Evolutionary conservation across 1,284 basidiomycete genomes (phyloP), one percentile per base, ranked within the genome.

Genomic region (Boletus holoroseus): DNA sequence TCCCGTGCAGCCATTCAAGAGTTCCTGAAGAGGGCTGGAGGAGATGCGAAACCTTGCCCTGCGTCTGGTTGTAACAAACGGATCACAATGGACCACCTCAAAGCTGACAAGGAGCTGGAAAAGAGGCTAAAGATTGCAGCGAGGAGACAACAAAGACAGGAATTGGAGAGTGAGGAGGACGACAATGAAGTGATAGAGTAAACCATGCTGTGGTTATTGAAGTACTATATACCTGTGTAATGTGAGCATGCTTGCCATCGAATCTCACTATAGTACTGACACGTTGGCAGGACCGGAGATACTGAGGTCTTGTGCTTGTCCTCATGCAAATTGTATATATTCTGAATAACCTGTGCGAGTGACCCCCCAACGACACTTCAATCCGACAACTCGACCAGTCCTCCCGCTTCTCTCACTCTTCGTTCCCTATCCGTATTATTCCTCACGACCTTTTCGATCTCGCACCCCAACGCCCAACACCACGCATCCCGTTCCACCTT

Each of bases 401-500:
- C 73, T 3, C 85, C 86, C 7, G 73, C 73, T 49, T 78, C 75
- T 63, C 83, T 75, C 56, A 86, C 63, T 60, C 64, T 75, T 41
- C 69, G 71, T 63, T 88, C 86, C 58, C 84, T 72, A 13, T 76
- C 76, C 61, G 58, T 72, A 58, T 78, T 76, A n/a, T 67, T 68
- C 62, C 84, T 71, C 46, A 78, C 76, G 7, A 86, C 67, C 67
- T 81, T 85, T 68, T 94, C 91, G 51, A 93, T 89, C 71, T 92
- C 90, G 47, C 76, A 77, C 57, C 85, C 87, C 58, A 94, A 69
- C 15, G 87, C 88, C 81, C 87, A 91, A 61, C 89, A 90, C 91
- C 91, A 94, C 22, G 85, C 76, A 65, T 94, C 91, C 26, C 91
- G 73, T 67, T 94, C 91, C 39, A 92, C 70, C 63, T 80, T 82